phyloP scores from a whole-genome alignment of 1,284 basidiomycete genomes.

The Cronartium quercuum region DNA sequence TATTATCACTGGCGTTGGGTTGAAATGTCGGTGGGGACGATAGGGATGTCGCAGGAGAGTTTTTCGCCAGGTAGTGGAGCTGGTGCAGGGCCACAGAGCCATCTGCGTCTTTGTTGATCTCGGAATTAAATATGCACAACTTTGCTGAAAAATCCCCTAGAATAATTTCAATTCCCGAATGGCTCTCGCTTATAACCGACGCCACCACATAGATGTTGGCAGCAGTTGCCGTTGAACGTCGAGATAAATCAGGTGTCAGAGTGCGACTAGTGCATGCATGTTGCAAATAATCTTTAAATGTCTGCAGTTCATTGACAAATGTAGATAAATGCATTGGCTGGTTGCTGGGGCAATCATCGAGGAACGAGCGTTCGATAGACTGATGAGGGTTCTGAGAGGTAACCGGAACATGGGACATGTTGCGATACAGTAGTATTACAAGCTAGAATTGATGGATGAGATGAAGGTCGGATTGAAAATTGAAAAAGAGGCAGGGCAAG shows the following conservation, averaged over 20 bases:
- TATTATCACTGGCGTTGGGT: too few species aligned
- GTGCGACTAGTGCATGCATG: not conserved
- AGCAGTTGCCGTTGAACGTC: not conserved
- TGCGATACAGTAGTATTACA: not conserved
- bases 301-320: not conserved
- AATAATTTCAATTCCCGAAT: not conserved
- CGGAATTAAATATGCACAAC: not conserved
- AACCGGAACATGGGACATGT: not conserved
- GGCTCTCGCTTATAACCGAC: not conserved
- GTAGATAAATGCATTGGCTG: not conserved
- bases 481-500: not conserved
- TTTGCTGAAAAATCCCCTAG: not conserved
- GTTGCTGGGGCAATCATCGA: not conserved
- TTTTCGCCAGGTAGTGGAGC: not conserved
- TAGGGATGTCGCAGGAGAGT: not conserved
- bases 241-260: not conserved
- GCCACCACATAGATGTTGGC: not conserved
- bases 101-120: not conserved
- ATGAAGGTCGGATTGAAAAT: not conserved
- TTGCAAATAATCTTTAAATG: not conserved
- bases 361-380: not conserved
- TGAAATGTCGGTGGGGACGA: too few species aligned
- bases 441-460: not conserved
- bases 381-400: not conserved
- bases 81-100: not conserved